Percentiles rank a stretch among this genome's conserved stretches.
Conservation (phyloP, 768 basidiomycete species). For the Boletus edulis region DNA sequence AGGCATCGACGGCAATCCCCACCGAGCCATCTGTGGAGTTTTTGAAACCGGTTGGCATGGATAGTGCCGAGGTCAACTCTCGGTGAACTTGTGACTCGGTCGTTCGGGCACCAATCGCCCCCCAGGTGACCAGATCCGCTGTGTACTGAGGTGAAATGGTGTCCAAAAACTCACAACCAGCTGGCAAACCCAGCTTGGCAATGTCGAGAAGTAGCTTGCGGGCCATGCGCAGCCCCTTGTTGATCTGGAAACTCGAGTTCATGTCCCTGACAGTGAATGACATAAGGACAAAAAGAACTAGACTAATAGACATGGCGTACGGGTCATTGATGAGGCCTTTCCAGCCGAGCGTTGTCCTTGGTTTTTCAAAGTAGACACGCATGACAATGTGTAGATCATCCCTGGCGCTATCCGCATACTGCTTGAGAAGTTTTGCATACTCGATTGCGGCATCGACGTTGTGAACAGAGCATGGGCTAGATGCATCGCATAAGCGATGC, state of each 20-base stretch:
- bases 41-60: constrained; percentile 98
- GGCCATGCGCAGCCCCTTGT: constrained; percentile 89
- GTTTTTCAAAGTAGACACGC: constrained; percentile 99
- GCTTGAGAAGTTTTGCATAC: constrained; percentile 77
- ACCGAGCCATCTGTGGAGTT: constrained; percentile 95
- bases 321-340: constrained; percentile 99
- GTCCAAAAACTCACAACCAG: constrained; percentile 95
- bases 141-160: constrained; percentile 83
- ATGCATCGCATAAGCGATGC: constrained; percentile 1
- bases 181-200: constrained; percentile 86
- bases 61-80: constrained; percentile 82
- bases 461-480: constrained; percentile 92
- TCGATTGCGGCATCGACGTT: constrained; percentile 82
- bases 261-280: constrained; percentile 46
- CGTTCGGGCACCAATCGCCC: constrained; percentile 91
- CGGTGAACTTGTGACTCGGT: constrained; percentile 94
- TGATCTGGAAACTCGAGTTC: constrained; percentile 93
- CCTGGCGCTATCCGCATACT: constrained; percentile 75
- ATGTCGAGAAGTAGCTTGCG: constrained; percentile 86
- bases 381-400: constrained; percentile 93
- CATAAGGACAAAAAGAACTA: background rate
- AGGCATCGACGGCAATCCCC: constrained; percentile 91
- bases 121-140: constrained; percentile 92
- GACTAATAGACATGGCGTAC: constrained; percentile 12
- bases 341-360: constrained; percentile 96